Evolutionary conservation across 139 green algal species (phyloP), one percentile per base, ranked within the genome.

Genomic region (Coccomyxa sp.): DNA sequence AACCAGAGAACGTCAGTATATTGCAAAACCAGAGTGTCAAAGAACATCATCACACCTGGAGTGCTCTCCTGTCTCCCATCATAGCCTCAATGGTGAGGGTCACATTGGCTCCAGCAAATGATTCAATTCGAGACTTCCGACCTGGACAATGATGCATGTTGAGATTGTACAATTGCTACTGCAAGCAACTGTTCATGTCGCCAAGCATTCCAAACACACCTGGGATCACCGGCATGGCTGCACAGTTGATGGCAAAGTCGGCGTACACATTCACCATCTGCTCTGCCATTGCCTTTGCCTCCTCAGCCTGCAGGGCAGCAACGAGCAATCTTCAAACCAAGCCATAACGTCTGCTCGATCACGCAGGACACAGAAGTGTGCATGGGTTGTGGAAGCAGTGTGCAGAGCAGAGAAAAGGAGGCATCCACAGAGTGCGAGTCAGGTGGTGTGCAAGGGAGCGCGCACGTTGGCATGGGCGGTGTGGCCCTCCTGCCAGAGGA

Each of bases 51-150:
- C 59, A 75, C 81, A 92, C 90, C 89, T 97, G 94, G 87, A 97
- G 92, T 23, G 97, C 97, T 25, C 86, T 86, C 21, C 86, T 85
- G 85, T 99, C 97, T 3, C 94, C 93, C 97, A 99, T 99, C 97
- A 99, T 99, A 15, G 94, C 97, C 87, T 99, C 97, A 63, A 99
- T 99, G 13, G 97, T 99, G 89, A 97, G 99, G 0, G 97, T 99
- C 58, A 77, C 79, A 77, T 97, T 91, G 25, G 97, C 97, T 0
- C 97, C 96, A 82, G 89, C 89, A 87, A 93, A 94, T 17, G 92
- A 95, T 90, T 99, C 97, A 23, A 95, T 88, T 13, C 89, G 88
- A 17, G 90, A 96, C 90, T 99, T 99, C 80, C 96, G 92, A 0
- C 97, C 97, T 82, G 79, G 25, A 74, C 38, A 32, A 18, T 3